Conservation (phyloP, 139 green algal genomes). For the Coelastrella sp. region DNA sequence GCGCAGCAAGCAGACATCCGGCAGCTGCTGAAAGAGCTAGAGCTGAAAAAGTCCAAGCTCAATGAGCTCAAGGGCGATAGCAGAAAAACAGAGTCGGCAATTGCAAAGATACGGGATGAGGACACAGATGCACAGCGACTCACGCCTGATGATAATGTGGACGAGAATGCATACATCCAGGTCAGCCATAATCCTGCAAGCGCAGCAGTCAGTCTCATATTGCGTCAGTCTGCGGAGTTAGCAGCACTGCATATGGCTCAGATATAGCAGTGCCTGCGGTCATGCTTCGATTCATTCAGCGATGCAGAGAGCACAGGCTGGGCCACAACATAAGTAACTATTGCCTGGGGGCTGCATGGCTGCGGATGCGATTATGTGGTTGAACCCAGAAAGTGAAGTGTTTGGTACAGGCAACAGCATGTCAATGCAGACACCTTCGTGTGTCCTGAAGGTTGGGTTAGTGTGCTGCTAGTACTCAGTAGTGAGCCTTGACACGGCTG, state of each 20-base stretch:
- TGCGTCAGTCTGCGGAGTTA: background rate
- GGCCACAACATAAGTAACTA: too few species aligned
- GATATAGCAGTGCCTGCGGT: too few species aligned
- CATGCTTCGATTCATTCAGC: too few species aligned
- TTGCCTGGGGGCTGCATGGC: too few species aligned
- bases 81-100: slow-evolving; percentile 19
- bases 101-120: slow-evolving; percentile 61
- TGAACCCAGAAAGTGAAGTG: too few species aligned
- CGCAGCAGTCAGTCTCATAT: background rate
- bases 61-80: slow-evolving; percentile 78
- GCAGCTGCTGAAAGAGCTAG: slow-evolving; percentile 78
- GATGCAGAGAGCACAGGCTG: too few species aligned
- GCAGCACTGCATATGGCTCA: too few species aligned
- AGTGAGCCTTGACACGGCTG: background rate
- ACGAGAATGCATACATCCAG: slow-evolving; percentile 72
- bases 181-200: background rate
- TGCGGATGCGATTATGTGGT: too few species aligned
- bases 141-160: slow-evolving; percentile 56
- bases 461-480: background rate
- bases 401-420: too few species aligned
- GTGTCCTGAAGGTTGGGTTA: too few species aligned
- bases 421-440: too few species aligned
- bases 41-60: slow-evolving; percentile 86
- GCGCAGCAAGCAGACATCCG: slow-evolving; percentile 85
- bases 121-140: slow-evolving; percentile 61